These are phyloP conservation scores for Vachellia pachyceras DNA, from an alignment of 306 rosid species.

Conservation along the genomic window DNA sequence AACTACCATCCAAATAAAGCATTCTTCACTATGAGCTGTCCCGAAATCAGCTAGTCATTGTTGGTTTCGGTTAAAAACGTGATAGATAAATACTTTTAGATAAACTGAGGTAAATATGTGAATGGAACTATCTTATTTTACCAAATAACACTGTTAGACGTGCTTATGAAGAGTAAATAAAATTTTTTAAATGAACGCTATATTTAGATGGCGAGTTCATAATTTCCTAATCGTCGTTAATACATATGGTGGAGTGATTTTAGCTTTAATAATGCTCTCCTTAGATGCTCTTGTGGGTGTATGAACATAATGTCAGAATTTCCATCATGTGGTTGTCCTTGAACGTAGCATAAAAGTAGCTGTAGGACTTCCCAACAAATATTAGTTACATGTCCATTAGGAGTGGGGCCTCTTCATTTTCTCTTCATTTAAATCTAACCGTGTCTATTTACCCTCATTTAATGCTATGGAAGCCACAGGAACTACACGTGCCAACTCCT, in stretches of 20 bases:
- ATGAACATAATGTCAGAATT: constrained; percentile 1
- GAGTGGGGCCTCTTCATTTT: too few species aligned
- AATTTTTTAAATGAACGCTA: too few species aligned
- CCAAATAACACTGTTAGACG: too few species aligned
- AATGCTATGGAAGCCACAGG: neutral
- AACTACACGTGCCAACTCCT: too few species aligned
- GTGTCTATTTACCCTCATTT: neutral
- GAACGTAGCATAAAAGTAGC: neutral
- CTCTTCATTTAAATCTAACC: constrained; percentile 1
- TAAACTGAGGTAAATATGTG: too few species aligned
- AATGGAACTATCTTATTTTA: too few species aligned
- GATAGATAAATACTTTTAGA: too few species aligned
- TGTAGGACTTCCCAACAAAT: neutral
- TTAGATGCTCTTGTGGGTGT: neutral
- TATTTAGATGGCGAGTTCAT: neutral
- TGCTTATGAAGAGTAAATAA: too few species aligned
- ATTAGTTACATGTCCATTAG: neutral
- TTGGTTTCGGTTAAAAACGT: too few species aligned
- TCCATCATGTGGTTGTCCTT: constrained; percentile 18
- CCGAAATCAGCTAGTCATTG: neutral
- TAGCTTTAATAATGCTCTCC: neutral
- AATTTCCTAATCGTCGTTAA: neutral
- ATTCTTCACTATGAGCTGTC: neutral
- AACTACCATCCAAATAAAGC: neutral
- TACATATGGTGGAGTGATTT: neutral